Evolutionary conservation across 768 basidiomycete genomes (phyloP).

Genomic region (Mycena albidolilacea): DNA sequence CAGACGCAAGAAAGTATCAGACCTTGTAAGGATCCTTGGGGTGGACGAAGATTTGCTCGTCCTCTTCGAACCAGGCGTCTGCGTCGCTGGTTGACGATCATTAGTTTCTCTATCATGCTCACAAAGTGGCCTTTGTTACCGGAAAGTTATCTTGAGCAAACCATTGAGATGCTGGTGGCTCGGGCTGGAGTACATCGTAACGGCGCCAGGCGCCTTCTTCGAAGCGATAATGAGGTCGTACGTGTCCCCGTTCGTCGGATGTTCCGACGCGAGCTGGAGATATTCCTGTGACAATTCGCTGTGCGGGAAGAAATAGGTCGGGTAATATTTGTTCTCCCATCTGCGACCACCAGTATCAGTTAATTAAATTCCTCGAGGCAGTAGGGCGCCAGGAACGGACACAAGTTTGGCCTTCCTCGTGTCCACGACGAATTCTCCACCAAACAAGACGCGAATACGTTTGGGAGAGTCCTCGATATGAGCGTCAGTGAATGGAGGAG

Average conservation of each 20-base stretch:
- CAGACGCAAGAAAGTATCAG: constrained; percentile 1
- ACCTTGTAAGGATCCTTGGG: constrained; percentile 83
- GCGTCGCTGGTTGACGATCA: constrained; percentile 49
- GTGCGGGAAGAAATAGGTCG: constrained; percentile 67
- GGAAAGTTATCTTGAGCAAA: constrained; percentile 64
- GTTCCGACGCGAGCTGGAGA: constrained; percentile 51
- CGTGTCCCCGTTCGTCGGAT: constrained; percentile 47
- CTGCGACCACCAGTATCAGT: constrained; percentile 47
- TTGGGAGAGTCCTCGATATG: constrained; percentile 64
- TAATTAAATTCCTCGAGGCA: too few species aligned
- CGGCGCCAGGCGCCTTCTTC: constrained; percentile 55
- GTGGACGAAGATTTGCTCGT: constrained; percentile 72
- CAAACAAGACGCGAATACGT: constrained; percentile 69
- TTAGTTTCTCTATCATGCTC: neutral
- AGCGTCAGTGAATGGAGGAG: constrained; percentile 37
- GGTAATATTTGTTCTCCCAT: constrained; percentile 70
- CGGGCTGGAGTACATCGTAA: constrained; percentile 47
- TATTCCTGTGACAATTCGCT: constrained; percentile 62
- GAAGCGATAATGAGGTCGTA: constrained; percentile 60
- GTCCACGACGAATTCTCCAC: constrained; percentile 68
- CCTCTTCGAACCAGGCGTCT: constrained; percentile 81
- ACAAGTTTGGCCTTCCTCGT: constrained; percentile 71
- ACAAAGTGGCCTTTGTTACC: neutral
- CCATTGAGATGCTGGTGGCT: constrained; percentile 57
- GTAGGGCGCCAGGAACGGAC: constrained; percentile 53